Evolutionary conservation across 495 filamentous ascomycete genomes (phyloP).

Genomic region (Penicillium dipodomyicola): DNA sequence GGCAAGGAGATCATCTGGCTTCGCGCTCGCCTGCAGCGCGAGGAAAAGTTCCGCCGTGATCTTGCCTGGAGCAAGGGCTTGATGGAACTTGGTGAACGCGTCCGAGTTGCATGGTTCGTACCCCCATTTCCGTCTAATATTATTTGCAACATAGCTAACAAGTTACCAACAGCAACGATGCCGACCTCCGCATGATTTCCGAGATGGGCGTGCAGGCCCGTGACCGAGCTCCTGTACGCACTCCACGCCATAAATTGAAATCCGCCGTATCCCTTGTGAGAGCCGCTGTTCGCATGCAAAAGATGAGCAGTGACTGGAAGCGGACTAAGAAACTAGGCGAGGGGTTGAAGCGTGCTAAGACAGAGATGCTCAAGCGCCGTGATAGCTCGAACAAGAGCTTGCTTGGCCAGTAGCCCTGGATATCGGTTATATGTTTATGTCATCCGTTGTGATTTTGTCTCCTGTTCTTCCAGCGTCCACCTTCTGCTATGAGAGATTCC

Average conservation of each 20-base stretch:
- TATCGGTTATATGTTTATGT: neutral
- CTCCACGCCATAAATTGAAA: conserved; percentile 46
- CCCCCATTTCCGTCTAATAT: conserved; percentile 14
- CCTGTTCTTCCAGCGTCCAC: conserved; percentile 25
- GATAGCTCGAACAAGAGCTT: conserved; percentile 33
- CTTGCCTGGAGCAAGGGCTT: conserved; percentile 77
- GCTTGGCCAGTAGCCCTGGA: conserved; percentile 13
- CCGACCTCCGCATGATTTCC: conserved; percentile 78
- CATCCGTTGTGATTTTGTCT: conserved; percentile 20
- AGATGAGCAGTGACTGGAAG: conserved; percentile 51
- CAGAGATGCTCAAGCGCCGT: conserved; percentile 42
- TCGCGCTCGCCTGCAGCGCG: conserved; percentile 70
- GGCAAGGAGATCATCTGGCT: conserved; percentile 89
- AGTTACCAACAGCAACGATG: conserved; percentile 69
- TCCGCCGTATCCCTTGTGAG: conserved; percentile 52
- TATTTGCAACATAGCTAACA: conserved; percentile 17
- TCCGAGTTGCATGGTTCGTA: conserved; percentile 80
- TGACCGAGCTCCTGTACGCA: conserved; percentile 29
- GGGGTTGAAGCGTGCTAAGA: conserved; percentile 46
- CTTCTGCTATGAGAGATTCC: conserved; percentile 33
- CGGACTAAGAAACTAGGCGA: conserved; percentile 46
- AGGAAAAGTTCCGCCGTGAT: conserved; percentile 73
- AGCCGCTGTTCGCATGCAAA: conserved; percentile 54
- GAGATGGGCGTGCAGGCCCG: conserved; percentile 66
- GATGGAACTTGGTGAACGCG: conserved; percentile 72